Evolutionary conservation across 2,329 filamentous ascomycete species (phyloP).

Genomic region (Exophiala lecanii-corni): DNA sequence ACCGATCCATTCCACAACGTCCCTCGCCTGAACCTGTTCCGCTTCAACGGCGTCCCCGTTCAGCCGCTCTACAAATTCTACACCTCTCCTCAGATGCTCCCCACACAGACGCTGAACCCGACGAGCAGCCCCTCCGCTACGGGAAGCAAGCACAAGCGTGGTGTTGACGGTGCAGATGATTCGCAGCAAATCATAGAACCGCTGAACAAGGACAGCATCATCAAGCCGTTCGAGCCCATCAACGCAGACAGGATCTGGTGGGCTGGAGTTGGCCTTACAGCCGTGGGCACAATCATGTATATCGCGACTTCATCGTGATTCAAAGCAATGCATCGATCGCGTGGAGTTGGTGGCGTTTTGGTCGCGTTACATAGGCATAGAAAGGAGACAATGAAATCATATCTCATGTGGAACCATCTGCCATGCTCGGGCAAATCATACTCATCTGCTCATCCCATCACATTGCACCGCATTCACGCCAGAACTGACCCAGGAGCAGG

Average conservation of each 20-base stretch:
- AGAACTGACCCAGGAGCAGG: no score
- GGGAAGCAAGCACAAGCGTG: slow-evolving; percentile 34
- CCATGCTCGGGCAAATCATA: no score
- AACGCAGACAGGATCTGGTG: slow-evolving; percentile 45
- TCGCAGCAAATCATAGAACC: slow-evolving; percentile 20
- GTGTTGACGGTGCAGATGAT: slow-evolving; percentile 12
- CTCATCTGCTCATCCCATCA: no score
- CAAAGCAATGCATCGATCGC: no score
- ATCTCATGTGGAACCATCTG: no score
- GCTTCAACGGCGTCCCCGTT: slow-evolving; percentile 60
- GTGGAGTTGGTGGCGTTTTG: no score
- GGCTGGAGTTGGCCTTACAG: slow-evolving; percentile 45
- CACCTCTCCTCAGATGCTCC: slow-evolving; percentile 63
- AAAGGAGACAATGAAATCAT: slow-evolving; percentile 1
- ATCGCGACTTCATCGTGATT: slow-evolving; percentile 22
- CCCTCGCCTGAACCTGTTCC: slow-evolving; percentile 59
- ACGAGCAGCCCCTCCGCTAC: slow-evolving; percentile 36
- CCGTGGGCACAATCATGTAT: slow-evolving; percentile 38
- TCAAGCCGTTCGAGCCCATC: slow-evolving; percentile 31
- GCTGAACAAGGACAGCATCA: slow-evolving; percentile 28
- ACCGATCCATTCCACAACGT: slow-evolving; percentile 59
- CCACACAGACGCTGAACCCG: slow-evolving; percentile 62
- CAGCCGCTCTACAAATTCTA: slow-evolving; percentile 64
- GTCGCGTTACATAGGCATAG: background rate
- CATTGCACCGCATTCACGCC: no score